Base-by-base conservation (phyloP, 2,329 filamentous ascomycete species). In the Xylaria sp. region DNA sequence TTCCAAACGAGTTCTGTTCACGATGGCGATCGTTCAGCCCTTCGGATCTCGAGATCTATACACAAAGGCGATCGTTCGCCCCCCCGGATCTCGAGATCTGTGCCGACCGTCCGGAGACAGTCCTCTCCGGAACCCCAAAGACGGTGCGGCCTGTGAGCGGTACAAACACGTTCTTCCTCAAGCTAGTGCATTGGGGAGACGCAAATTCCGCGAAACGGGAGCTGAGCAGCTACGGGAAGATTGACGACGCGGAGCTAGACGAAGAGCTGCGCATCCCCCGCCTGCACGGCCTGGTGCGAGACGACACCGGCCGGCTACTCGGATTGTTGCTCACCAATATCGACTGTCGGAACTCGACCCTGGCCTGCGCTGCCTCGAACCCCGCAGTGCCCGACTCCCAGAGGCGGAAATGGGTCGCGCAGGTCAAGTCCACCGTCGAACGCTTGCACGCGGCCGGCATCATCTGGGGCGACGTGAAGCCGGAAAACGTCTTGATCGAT, bases 401-500 rank as follows among this genome's bases (percentile, higher is more conserved):
- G 48, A 5, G 24, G 24, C 48, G 24, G 24, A 55, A 36, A 45
- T 58, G 47, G 61, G 61, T 19, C 2, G 27, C 27, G 5, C 61
- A 64, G n/a, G 56, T 53, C n/a, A 48, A 50, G 21, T 21, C 32
- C 30, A 45, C 47, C 7, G 9, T 64, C 6, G 32, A 59, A 47
- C 32, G 47, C 45, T 47, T 58, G 21, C 64, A 66, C 14, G 48
- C 30, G 14, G 27, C 36, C 30, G 75, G 74, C 5, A 73, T 78
- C 21, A 58, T 73, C 36, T 79, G 76, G 76, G 77, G 77, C 9
- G 77, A 78, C 69, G 77, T 60, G 3, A 79, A 79, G 63, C 65
- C 75, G 1, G 71, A 73, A 12, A 79, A 80, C 56, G 64, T 78
- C n/a, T 65, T 80, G 12, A 75, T 80, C 21, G 75, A 77, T 39